phyloP scores from a whole-genome alignment of 2,329 filamentous ascomycete genomes.

The Fusarium ambrosium region DNA sequence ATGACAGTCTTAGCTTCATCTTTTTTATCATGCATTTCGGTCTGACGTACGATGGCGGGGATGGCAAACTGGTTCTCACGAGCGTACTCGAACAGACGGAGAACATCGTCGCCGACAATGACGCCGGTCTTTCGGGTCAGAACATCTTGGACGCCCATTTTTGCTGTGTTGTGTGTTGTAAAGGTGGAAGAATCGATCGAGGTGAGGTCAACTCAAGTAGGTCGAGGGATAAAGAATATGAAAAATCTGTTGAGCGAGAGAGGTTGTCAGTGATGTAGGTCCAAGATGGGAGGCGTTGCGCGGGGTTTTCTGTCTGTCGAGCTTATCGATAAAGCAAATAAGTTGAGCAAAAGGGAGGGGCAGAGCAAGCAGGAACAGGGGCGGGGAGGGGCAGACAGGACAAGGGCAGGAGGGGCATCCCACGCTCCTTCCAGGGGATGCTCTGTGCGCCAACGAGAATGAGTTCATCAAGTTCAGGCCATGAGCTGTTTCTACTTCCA shows the following conservation, averaged over 20 bases:
- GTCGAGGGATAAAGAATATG: constrained; percentile 28
- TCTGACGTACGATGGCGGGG: constrained; percentile 74
- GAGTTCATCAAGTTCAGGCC: constrained; percentile 39
- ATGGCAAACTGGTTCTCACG: constrained; percentile 91
- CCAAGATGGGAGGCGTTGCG: constrained; percentile 39
- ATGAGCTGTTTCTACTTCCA: constrained; percentile 44
- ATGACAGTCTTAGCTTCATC: constrained; percentile 6
- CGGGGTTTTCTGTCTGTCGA: constrained; percentile 44
- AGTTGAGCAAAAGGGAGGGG: constrained; percentile 35
- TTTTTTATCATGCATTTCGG: not conserved
- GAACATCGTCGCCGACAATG: constrained; percentile 68
- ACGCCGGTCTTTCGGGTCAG: constrained; percentile 67
- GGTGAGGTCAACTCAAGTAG: constrained; percentile 33
- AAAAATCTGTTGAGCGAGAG: constrained; percentile 42
- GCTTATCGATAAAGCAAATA: constrained; percentile 45
- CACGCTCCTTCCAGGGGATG: constrained; percentile 35
- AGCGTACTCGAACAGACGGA: constrained; percentile 87
- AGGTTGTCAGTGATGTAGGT: constrained; percentile 41
- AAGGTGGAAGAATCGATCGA: constrained; percentile 24
- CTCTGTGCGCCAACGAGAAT: constrained; percentile 40
- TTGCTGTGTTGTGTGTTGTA: constrained; percentile 45
- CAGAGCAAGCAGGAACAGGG: constrained; percentile 19
- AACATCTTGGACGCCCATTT: constrained; percentile 57
- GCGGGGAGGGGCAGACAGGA: constrained; percentile 31
- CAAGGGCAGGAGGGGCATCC: constrained; percentile 30